Percentiles rank a stretch among this genome's conserved stretches.
phyloP scores from a whole-genome alignment of 371 early-diverging fungal species.

The Dinochytrium kinnereticum region DNA sequence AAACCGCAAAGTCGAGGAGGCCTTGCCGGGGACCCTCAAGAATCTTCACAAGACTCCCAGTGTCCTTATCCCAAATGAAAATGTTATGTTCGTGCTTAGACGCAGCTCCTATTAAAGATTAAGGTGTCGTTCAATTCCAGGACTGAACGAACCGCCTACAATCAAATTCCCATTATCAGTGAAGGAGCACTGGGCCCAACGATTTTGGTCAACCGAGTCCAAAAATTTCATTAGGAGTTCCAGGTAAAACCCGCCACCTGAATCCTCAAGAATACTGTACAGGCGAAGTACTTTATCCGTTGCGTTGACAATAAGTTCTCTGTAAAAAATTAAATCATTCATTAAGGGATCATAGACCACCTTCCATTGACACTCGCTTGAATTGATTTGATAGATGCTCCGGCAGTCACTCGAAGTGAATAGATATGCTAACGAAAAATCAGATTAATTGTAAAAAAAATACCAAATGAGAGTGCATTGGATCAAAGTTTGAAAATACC shows the following conservation, averaged over 20 bases:
- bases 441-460: too few relatives aligned
- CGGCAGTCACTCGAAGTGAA: constrained; percentile 41
- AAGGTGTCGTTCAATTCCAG: constrained; percentile 3
- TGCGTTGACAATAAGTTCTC: constrained; percentile 67
- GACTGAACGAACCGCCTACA: constrained; percentile 58
- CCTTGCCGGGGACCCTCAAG: constrained; percentile 92
- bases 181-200: constrained; percentile 85
- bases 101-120: constrained; percentile 61
- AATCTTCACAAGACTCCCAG: constrained; percentile 83
- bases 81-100: constrained; percentile 88
- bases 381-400: constrained; percentile 63
- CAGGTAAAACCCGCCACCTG: constrained; percentile 13
- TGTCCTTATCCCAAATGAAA: constrained; percentile 88
- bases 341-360: constrained; percentile 36
- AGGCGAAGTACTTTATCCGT: constrained; percentile 73
- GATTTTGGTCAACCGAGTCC: constrained; percentile 84
- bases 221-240: constrained; percentile 70
- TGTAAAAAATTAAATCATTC: neutral
- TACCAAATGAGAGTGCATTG: too few relatives aligned
- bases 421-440: too few relatives aligned
- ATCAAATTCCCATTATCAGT: constrained; percentile 87
- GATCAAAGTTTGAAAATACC: too few relatives aligned
- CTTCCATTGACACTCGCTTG: constrained; percentile 60
- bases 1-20: constrained; percentile 80
- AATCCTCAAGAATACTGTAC: constrained; percentile 29